Base-by-base conservation (phyloP, 108 stramenopile genomes). In the Cylindrotheca fusiformis region DNA sequence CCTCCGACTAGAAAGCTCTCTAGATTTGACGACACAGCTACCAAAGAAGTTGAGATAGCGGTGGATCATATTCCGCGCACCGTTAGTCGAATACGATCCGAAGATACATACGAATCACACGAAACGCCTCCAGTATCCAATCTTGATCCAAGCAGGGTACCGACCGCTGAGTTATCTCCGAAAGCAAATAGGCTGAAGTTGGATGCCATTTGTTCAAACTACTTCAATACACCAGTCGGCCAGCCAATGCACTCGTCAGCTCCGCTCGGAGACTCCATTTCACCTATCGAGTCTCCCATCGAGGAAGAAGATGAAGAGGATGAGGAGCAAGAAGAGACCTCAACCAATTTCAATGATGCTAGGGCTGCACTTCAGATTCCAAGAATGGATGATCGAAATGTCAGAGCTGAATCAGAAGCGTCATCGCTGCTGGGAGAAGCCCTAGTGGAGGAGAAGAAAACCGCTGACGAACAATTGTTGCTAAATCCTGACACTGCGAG, bases 91-190 rank as follows among this genome's bases (percentile, higher is more conserved):
- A 63, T 4, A 29, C 0, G 1, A 12, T 63, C 63, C 1, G 51
- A 63, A 22, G 63, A 63, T 63, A 63, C 51, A 0, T 17, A 32
- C 17, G 63, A 63, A 6, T 53, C 63, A 6, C 49, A 47, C n/a
- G 49, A 63, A 27, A 53, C 52, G 36, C 10, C 36, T 41, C 36
- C 36, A 41, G 14, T 41, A 14, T 63, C 63, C 19, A 63, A 63
- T 24, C 63, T 50, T 24, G 63, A 53, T 26, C 51, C 63, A 12
- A n/a, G 18, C 1, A 5, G 18, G 20, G 3, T 5, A 18, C 21
- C 33, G 2, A 36, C 2, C 3, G 5, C 10, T n/a, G 8, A 17
- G 2, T 3, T 4, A 22, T 8, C 20, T 26, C 17, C 41, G 24
- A 47, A 36, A 2, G 36, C 12, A 28, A 2, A 2, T n/a, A 18